Evolutionary conservation across 2,329 filamentous ascomycete genomes (phyloP), one percentile per base, ranked within the genome.

Genomic region (Trichophyton equinum): DNA sequence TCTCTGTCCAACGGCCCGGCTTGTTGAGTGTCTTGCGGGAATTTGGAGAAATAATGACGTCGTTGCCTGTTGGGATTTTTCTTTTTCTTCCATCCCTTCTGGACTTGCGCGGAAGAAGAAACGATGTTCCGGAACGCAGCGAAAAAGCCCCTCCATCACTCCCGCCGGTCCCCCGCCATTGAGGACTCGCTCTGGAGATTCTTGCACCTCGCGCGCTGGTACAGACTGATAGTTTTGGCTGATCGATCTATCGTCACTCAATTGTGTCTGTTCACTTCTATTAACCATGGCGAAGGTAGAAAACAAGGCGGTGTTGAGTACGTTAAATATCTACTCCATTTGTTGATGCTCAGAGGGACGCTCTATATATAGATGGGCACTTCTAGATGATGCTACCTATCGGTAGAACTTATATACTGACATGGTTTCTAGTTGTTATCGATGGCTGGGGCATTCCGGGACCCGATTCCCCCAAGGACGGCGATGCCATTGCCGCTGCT

Each of bases 371-470:
- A 46, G 42, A 20, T 20, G 33, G 4, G 33, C 33, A 38, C n/a
- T 20, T 46, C 42, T 47, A 25, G 9, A 9, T 20, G 18, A 22
- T 47, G 67, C 73, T 66, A 74, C 4, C 33, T 38, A 38, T 13
- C 1, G 6, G 33, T 11, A 38, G 33, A 73, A 63, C 4, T 13
- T 15, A 46, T 15, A 22, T 58, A 15, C 20, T 44, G 11, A 36
- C 30, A 20, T 55, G 4, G 33, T 58, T 53, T 58, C 71, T 71
- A 91, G 88, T 99, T 83, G 94, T 97, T 78, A 99, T 99, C 81
- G 94, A 99, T 79, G 94, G 94, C 72, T 99, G 94, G 94, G 94
- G 94, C 72, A 84, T 97, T 70, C 84, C 91, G 69, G 85, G 85
- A 65, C 86, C 87, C 67, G 78, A 85, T 62, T 95, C 91, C 61